Evolutionary conservation across 2,329 filamentous ascomycete genomes (phyloP).

Genomic region (Alternaria atra): DNA sequence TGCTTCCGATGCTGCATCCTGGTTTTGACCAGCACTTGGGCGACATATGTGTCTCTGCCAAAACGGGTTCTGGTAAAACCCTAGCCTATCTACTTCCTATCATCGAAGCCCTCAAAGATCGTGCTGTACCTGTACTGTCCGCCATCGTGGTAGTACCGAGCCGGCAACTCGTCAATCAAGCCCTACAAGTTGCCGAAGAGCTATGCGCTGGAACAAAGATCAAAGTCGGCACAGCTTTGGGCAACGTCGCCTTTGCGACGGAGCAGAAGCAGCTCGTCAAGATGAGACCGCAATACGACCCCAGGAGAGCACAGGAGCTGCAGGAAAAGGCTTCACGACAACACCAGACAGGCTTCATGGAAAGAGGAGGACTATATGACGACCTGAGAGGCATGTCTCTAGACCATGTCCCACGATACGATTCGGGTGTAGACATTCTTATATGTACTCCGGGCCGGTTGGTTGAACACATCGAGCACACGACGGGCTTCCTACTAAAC

Average conservation of each 20-base stretch:
- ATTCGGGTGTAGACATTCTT: conserved; percentile 83
- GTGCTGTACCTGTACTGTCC: conserved; percentile 71
- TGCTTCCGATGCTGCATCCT: conserved; percentile 81
- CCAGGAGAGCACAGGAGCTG: conserved; percentile 62
- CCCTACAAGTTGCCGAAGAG: conserved; percentile 75
- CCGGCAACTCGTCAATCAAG: conserved; percentile 87
- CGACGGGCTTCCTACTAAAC: conserved; percentile 80
- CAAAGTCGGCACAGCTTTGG: conserved; percentile 82
- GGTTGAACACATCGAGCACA: conserved; percentile 88
- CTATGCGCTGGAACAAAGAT: conserved; percentile 77
- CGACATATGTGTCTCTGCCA: conserved; percentile 89
- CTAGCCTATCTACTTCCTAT: conserved; percentile 90
- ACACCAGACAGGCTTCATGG: conserved; percentile 43
- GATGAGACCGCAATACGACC: conserved; percentile 69
- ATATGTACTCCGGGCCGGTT: conserved; percentile 92
- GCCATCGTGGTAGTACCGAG: conserved; percentile 90
- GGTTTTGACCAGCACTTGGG: conserved; percentile 69
- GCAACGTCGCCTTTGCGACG: conserved; percentile 75
- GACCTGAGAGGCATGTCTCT: conserved; percentile 58
- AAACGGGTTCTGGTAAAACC: conserved; percentile 96
- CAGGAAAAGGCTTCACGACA: conserved; percentile 53
- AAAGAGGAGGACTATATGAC: conserved; percentile 49
- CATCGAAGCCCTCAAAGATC: conserved; percentile 75
- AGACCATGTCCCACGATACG: conserved; percentile 70
- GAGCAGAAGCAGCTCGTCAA: conserved; percentile 71